Conservation (phyloP, 148 eudicot species). For the Heliamphora exappendiculata region DNA sequence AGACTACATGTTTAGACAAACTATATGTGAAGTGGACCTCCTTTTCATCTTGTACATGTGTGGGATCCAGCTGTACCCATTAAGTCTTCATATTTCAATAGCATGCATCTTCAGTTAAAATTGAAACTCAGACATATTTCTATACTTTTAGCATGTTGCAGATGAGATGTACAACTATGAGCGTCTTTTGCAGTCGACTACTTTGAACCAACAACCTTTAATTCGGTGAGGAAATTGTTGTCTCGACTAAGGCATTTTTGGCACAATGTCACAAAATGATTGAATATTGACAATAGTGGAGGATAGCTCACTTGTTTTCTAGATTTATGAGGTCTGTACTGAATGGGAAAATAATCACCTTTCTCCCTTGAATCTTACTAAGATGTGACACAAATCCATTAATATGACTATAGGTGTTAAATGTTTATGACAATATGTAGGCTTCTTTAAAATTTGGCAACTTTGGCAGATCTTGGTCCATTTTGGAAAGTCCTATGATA, state of each 20-base stretch:
- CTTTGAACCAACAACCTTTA: slow-evolving; percentile 86
- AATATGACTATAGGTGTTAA: too few species aligned
- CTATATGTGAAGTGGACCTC: too few species aligned
- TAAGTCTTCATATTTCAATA: neutral
- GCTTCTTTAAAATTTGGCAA: too few species aligned
- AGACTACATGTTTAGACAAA: too few species aligned
- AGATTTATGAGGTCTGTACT: neutral
- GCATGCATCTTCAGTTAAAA: too few species aligned
- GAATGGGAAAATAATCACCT: neutral
- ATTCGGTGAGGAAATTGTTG: slow-evolving; percentile 40
- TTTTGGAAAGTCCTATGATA: too few species aligned
- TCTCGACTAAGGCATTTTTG: neutral
- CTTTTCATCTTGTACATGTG: too few species aligned
- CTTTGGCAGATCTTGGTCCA: too few species aligned
- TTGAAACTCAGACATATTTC: slow-evolving; percentile 4
- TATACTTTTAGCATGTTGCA: slow-evolving; percentile 75
- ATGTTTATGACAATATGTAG: too few species aligned
- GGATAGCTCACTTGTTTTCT: neutral
- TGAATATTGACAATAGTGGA: neutral
- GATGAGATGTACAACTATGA: too few species aligned
- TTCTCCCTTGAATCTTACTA: neutral
- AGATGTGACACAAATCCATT: too few species aligned
- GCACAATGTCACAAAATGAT: neutral
- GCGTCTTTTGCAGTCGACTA: slow-evolving; percentile 61
- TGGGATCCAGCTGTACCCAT: neutral